Conservation (phyloP, 495 filamentous ascomycete genomes). For the Daldinia vernicosa region DNA sequence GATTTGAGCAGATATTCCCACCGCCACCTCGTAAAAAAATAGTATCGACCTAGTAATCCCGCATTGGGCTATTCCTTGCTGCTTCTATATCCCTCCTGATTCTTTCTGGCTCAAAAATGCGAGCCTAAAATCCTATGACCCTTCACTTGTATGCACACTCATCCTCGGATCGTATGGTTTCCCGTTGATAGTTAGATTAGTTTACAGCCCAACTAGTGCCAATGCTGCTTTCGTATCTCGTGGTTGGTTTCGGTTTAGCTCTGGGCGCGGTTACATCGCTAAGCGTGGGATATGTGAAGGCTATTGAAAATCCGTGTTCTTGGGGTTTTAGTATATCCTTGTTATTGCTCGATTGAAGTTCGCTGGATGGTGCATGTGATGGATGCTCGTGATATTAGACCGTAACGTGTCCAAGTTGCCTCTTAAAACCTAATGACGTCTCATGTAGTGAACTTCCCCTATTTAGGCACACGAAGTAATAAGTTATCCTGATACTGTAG, state of each 20-base stretch:
- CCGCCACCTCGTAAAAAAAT: constrained; percentile 13
- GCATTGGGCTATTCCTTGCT: background rate
- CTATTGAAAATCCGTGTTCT: background rate
- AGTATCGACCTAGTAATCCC: background rate
- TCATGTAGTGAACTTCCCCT: background rate
- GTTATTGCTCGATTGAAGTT: background rate
- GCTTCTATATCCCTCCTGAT: background rate
- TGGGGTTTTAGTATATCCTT: constrained; percentile 1
- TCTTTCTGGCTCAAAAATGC: constrained; percentile 8
- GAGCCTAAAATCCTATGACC: constrained; percentile 8
- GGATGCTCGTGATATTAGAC: background rate
- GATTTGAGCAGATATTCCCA: constrained; percentile 7
- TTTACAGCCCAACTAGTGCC: constrained; percentile 9
- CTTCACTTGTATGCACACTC: constrained; percentile 1
- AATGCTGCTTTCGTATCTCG: constrained; percentile 9
- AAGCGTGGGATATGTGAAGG: constrained; percentile 10
- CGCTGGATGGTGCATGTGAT: background rate
- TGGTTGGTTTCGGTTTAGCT: background rate
- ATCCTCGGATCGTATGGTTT: constrained; percentile 21
- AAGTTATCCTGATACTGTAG: background rate
- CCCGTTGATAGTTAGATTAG: background rate
- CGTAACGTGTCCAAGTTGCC: background rate
- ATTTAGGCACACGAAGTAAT: background rate
- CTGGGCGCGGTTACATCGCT: constrained; percentile 27
- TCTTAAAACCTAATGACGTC: background rate